Conservation (phyloP, 2,329 filamentous ascomycete genomes). For the Madurella fahalii region DNA sequence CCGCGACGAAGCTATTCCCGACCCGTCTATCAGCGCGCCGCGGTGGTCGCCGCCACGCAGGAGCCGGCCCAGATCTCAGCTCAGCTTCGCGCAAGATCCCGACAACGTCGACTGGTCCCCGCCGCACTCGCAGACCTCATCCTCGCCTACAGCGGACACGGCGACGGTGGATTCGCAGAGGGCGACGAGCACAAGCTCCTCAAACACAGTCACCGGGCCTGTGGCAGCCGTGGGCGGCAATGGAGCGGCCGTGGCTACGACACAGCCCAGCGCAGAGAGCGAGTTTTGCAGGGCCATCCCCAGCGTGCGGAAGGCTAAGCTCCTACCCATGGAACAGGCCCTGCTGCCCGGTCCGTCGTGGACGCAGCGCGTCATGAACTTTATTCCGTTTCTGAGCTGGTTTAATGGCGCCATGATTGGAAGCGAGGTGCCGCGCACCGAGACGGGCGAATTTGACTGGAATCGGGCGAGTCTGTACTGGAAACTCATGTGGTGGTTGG, state of each 20-base stretch:
- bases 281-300: conserved; percentile 61
- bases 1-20: conserved; percentile 60
- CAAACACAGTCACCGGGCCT: conserved; percentile 41
- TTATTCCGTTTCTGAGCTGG: conserved; percentile 67
- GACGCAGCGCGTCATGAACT: conserved; percentile 58
- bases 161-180: conserved; percentile 44
- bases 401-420: conserved; percentile 71
- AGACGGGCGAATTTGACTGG: conserved; percentile 75
- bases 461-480: conserved; percentile 62
- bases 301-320: conserved; percentile 58
- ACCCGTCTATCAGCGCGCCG: conserved; percentile 38
- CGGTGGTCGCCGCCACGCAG: conserved; percentile 33
- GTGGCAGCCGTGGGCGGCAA: neutral
- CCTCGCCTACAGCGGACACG: conserved; percentile 56
- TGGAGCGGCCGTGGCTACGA: neutral
- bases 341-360: conserved; percentile 65
- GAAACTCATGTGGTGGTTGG: conserved; percentile 62
- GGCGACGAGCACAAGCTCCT: conserved; percentile 39
- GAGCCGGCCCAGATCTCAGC: conserved; percentile 12
- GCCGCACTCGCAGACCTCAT: conserved; percentile 42
- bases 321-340: conserved; percentile 67
- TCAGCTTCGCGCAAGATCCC: conserved; percentile 13
- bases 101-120: conserved; percentile 35
- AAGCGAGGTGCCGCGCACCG: conserved; percentile 67
- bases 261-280: conserved; percentile 30